Percentiles rank a stretch among this genome's conserved stretches.
Evolutionary conservation across 352 stramenopile genomes (phyloP).

Genomic region (Phytophthora citrophthora): DNA sequence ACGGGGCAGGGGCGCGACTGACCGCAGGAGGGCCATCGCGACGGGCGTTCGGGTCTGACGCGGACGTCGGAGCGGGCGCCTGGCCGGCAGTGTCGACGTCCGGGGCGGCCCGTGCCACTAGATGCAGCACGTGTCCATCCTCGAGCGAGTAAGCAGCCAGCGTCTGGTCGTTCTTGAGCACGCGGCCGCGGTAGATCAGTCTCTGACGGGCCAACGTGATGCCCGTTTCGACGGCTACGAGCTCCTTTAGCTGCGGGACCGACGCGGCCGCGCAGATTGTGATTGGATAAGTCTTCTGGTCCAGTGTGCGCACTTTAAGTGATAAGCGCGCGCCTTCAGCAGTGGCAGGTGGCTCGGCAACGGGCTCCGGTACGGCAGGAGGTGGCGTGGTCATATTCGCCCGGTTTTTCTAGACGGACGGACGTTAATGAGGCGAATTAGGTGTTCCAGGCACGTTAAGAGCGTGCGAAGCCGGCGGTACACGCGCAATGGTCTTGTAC

Average conservation of each 20-base stretch:
- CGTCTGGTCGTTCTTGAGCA: slow-evolving; percentile 88
- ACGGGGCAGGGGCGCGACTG: neutral
- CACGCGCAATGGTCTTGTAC: neutral
- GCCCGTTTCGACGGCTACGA: slow-evolving; percentile 71
- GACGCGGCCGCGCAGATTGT: slow-evolving; percentile 65
- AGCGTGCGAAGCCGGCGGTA: neutral
- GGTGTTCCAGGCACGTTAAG: slow-evolving; percentile 2
- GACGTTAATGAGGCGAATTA: neutral
- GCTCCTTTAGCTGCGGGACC: slow-evolving; percentile 79
- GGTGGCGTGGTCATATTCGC: slow-evolving; percentile 2
- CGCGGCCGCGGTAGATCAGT: slow-evolving; percentile 87
- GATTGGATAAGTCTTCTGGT: slow-evolving; percentile 85
- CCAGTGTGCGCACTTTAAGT: slow-evolving; percentile 84
- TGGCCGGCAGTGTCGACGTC: slow-evolving; percentile 13
- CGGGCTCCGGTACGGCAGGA: slow-evolving; percentile 16
- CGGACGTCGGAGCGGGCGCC: slow-evolving; percentile 20
- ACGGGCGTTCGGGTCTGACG: slow-evolving; percentile 4
- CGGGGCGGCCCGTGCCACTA: slow-evolving; percentile 69
- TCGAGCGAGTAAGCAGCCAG: slow-evolving; percentile 79
- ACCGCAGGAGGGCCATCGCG: neutral
- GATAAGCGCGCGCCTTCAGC: slow-evolving; percentile 45
- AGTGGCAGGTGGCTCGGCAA: slow-evolving; percentile 16
- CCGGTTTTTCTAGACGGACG: neutral
- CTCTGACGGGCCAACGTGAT: slow-evolving; percentile 76
- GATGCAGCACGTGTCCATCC: slow-evolving; percentile 82